Percentiles rank a stretch among this genome's conserved stretches.
phyloP scores from a whole-genome alignment of 495 filamentous ascomycete genomes.

The Hypoxylon lienhwacheense region DNA sequence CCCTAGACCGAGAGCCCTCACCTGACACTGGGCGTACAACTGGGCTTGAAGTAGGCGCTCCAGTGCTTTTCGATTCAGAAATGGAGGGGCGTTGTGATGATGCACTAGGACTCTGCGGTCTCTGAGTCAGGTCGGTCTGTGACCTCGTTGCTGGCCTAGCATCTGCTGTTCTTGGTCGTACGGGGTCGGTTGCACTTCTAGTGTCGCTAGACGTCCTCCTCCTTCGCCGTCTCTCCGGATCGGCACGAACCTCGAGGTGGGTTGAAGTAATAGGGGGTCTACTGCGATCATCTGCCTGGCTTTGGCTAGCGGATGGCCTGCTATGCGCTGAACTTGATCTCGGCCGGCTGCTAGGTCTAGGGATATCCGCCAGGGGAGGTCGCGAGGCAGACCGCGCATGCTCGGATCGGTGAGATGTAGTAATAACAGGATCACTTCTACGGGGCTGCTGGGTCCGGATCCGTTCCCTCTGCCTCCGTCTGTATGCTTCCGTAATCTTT shows the following conservation, averaged over 20 bases:
- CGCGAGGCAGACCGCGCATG: constrained; percentile 30
- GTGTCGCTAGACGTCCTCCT: constrained; percentile 45
- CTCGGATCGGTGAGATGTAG: constrained; percentile 41
- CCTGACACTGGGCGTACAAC: constrained; percentile 1
- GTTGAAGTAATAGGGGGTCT: constrained; percentile 49
- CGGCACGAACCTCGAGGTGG: constrained; percentile 50
- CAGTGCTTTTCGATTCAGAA: constrained; percentile 48
- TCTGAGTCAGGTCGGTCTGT: constrained; percentile 60
- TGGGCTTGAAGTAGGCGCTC: constrained; percentile 35
- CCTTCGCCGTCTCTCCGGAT: constrained; percentile 44
- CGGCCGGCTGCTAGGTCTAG: constrained; percentile 44
- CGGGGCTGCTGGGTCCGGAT: constrained; percentile 41
- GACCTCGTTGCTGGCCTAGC: constrained; percentile 54
- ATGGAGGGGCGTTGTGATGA: constrained; percentile 33
- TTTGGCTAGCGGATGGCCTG: constrained; percentile 39
- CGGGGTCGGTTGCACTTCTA: constrained; percentile 50
- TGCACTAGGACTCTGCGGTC: constrained; percentile 45
- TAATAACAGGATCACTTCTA: constrained; percentile 46
- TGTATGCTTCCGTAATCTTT: constrained; percentile 83
- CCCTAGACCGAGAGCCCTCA: constrained; percentile 18
- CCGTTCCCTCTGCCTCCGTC: constrained; percentile 65
- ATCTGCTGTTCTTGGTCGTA: constrained; percentile 43
- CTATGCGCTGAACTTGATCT: constrained; percentile 45
- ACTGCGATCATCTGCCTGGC: constrained; percentile 43
- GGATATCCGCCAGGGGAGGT: constrained; percentile 33